Evolutionary conservation across 2,329 filamentous ascomycete genomes (phyloP).

Genomic region (Waltergamsia citrina): DNA sequence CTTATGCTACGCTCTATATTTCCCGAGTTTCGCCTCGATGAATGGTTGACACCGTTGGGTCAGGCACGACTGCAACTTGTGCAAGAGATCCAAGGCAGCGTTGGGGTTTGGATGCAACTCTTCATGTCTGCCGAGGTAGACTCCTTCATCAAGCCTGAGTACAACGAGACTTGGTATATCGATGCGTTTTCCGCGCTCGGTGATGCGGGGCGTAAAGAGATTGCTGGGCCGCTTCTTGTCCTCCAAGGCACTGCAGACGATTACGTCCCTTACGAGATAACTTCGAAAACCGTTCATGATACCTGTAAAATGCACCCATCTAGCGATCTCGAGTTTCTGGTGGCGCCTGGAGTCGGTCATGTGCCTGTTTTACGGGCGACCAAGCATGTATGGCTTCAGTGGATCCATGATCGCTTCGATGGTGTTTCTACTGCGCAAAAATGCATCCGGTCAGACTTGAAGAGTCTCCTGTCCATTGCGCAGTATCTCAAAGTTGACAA

Average conservation of each 20-base stretch:
- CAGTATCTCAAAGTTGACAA: conserved; percentile 6
- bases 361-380: conserved; percentile 8
- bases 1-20: conserved; percentile 5
- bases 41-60: conserved; percentile 19
- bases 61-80: conserved; percentile 4
- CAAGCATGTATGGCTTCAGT: conserved; percentile 8
- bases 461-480: conserved; percentile 7
- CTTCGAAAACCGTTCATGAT: conserved; percentile 5
- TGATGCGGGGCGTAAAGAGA: conserved; percentile 16
- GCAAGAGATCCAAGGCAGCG: conserved; percentile 4
- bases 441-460: conserved; percentile 3
- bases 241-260: conserved; percentile 19
- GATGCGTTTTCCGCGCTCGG: background rate
- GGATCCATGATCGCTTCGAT: conserved; percentile 11
- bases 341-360: conserved; percentile 7
- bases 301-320: conserved; percentile 7
- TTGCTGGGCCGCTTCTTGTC: conserved; percentile 23
- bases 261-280: conserved; percentile 7
- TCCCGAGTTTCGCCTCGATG: conserved; percentile 6
- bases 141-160: background rate
- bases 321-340: conserved; percentile 9
- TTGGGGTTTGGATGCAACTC: background rate
- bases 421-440: background rate
- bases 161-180: conserved; percentile 1
- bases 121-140: background rate